Percentiles rank a stretch among this genome's conserved stretches.
phyloP scores from a whole-genome alignment of 1,139 yeast species.

The Hyphopichia buzzinii region DNA sequence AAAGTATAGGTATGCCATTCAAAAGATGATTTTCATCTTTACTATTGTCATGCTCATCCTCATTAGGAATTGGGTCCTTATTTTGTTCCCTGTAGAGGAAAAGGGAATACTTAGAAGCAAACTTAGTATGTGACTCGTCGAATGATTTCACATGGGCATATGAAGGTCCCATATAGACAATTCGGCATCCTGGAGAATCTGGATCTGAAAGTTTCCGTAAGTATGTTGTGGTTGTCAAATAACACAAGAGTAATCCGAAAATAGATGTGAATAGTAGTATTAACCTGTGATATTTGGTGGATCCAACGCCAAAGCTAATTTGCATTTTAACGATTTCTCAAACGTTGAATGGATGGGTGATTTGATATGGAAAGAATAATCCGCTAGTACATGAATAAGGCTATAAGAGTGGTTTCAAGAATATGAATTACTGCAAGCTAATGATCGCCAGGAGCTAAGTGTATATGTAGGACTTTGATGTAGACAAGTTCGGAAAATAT shows the following conservation, averaged over 20 bases:
- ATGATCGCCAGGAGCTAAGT: too few relatives aligned
- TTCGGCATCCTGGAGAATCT: conserved; percentile 46
- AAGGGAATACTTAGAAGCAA: conserved; percentile 77
- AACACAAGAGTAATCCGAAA: conserved; percentile 16
- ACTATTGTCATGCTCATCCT: conserved; percentile 26
- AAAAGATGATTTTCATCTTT: conserved; percentile 17
- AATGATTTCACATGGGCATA: conserved; percentile 72
- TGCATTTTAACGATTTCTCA: neutral
- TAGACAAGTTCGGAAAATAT: too few relatives aligned
- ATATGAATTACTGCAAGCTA: too few relatives aligned
- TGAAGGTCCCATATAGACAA: conserved; percentile 73
- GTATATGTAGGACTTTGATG: too few relatives aligned
- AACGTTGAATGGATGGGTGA: too few relatives aligned
- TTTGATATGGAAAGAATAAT: too few relatives aligned
- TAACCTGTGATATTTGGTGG: conserved; percentile 10
- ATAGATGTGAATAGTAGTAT: conserved; percentile 10
- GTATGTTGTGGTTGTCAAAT: conserved; percentile 18
- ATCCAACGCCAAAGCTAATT: neutral
- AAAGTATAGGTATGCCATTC: conserved; percentile 82
- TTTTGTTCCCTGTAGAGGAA: conserved; percentile 79
- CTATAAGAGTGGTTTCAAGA: too few relatives aligned
- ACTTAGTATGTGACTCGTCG: conserved; percentile 65
- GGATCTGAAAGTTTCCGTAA: conserved; percentile 24
- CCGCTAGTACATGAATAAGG: too few relatives aligned
- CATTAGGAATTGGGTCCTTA: conserved; percentile 56